phyloP scores from a whole-genome alignment of 805 yeast species.

The Nakazawaea laoshanensis region DNA sequence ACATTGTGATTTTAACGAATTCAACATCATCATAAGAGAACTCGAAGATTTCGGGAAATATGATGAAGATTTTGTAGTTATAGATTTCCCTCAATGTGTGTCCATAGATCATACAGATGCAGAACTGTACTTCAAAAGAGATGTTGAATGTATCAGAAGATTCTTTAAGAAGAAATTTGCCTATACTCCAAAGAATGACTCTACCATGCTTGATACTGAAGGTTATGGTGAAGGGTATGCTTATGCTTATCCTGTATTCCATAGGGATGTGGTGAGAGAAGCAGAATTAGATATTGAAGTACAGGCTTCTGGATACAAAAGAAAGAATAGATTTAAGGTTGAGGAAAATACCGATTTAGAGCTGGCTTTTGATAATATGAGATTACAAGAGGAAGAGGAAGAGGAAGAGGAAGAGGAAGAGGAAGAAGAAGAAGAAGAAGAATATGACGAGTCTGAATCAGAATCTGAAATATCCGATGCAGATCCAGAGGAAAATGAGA shows the following conservation, averaged over 20 bases:
- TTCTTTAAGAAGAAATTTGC: conserved; percentile 76
- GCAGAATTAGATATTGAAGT: conserved; percentile 77
- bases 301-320: conserved; percentile 80
- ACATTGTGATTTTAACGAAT: conserved; percentile 97
- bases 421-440: conserved; percentile 23
- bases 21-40: conserved; percentile 81
- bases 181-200: conserved; percentile 61
- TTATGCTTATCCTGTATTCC: conserved; percentile 71
- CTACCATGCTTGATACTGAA: conserved; percentile 65
- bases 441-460: conserved; percentile 27
- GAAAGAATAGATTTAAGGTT: conserved; percentile 29
- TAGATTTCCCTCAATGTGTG: conserved; percentile 98
- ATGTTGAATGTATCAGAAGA: conserved; percentile 79
- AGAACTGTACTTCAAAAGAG: conserved; percentile 79
- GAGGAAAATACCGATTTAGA: conserved; percentile 59
- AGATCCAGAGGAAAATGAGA: conserved; percentile 29
- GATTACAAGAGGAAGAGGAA: conserved; percentile 25
- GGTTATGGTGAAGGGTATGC: conserved; percentile 78
- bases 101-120: conserved; percentile 90
- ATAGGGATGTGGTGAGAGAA: conserved; percentile 62
- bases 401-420: conserved; percentile 12
- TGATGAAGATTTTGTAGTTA: conserved; percentile 75
- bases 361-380: conserved; percentile 63
- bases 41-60: conserved; percentile 37
- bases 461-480: conserved; percentile 26